A percentile compares a stretch with the other conserved stretches of the same genome.
phyloP scores from a whole-genome alignment of 345 rosid genomes.

The Populus nigra region DNA sequence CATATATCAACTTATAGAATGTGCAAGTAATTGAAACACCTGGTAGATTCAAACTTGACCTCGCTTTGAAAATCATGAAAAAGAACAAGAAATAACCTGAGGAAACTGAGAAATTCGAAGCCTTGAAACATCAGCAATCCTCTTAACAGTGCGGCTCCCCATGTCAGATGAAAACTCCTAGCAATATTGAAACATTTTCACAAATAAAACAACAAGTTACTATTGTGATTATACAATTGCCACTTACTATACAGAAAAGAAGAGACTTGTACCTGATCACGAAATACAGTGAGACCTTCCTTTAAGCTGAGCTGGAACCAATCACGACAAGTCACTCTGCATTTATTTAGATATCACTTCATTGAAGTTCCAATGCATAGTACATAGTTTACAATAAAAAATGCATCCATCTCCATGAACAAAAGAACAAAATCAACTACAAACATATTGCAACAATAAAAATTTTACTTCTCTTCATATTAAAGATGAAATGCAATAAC shows the following conservation, averaged over 20 bases:
- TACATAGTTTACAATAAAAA: neutral
- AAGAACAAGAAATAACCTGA: constrained; percentile 50
- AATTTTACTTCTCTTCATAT: neutral
- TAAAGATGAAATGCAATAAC: neutral
- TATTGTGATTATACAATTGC: neutral
- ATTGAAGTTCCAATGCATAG: constrained; percentile 1
- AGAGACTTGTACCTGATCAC: constrained; percentile 67
- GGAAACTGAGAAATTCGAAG: constrained; percentile 88
- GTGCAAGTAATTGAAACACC: neutral
- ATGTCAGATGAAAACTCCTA: constrained; percentile 98
- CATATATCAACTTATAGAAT: neutral
- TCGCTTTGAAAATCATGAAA: neutral
- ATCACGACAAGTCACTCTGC: constrained; percentile 98
- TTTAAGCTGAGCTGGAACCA: constrained; percentile 99
- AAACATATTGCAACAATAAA: neutral
- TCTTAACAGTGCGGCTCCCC: constrained; percentile 97
- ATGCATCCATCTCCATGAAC: constrained; percentile 4
- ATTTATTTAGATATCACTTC: constrained; percentile 13
- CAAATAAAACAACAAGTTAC: neutral
- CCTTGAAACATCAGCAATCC: constrained; percentile 89
- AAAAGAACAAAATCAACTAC: neutral
- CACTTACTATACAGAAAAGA: constrained; percentile 5
- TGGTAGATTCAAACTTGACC: neutral
- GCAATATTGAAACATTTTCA: neutral
- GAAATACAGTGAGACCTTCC: constrained; percentile 99